Evolutionary conservation across 2,329 filamentous ascomycete species (phyloP), one percentile per base, ranked within the genome.

Genomic region (Fusarium sacchari): DNA sequence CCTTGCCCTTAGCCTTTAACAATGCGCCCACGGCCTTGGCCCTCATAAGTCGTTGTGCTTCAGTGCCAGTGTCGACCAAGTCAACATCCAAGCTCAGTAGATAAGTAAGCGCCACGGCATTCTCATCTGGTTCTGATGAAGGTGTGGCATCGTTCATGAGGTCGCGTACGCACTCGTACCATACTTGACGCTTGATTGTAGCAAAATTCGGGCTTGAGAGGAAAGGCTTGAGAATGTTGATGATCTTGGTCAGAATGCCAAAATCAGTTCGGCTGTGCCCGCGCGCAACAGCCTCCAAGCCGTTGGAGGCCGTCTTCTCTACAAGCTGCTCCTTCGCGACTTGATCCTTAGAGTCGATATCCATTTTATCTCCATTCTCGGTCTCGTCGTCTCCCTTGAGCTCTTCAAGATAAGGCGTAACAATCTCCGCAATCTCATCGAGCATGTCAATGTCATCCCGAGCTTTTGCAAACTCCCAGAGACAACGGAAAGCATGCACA

Each of bases 401-500:
- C 34, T 90, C 88, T 47, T 91, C 89, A 39, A 97, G 81, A 50
- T 91, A 83, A 2, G 89, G 88, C 34, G 83, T 84, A 18, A 93
- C 89, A 58, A 97, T 88, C 11, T 86, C 86, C 8, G 89, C 85
- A 9, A 93, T 91, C 32, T 93, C 90, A 9, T 87, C 83, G 76
- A 93, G 90, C 82, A 97, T 85, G 74, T 95, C 89, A 22, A 94
- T 79, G 77, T 95, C 92, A 30, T 88, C 86, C 52, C 93, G 87
- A 20, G 88, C 89, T 42, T 88, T 88, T n/a, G 90, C 89, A 77
- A 96, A 93, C 61, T 90, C 87, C 78, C 93, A 95, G 10, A 98
- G 84, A 39, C 90, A 91, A 61, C 85, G 84, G 71, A 97, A 88
- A 2, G 94, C 93, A 81, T 94, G 88, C 26, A 92, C 92, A 20